phyloP scores from a whole-genome alignment of 192 early-diverging fungal species.

The Podila clonocystis region DNA sequence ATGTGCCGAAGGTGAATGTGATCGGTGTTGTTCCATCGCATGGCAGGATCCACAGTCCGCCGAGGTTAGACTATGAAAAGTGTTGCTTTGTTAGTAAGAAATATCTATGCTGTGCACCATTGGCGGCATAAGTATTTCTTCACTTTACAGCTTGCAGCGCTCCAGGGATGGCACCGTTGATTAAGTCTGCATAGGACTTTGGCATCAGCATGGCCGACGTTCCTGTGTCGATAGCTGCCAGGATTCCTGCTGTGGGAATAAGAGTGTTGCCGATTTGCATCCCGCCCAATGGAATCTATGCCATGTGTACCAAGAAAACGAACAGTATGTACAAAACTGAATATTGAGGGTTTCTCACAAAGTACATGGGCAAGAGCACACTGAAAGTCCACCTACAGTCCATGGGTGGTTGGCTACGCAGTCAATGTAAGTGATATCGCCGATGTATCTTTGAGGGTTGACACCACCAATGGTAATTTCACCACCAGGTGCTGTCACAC shows the following conservation, averaged over 20 bases:
- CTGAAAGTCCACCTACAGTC: not conserved
- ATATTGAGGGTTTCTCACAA: too few species aligned
- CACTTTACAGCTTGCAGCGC: not conserved
- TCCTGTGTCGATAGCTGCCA: slow-evolving; percentile 56
- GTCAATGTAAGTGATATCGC: not conserved
- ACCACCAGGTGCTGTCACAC: not conserved
- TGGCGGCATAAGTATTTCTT: too few species aligned
- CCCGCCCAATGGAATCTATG: slow-evolving; percentile 19
- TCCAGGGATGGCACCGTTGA: slow-evolving; percentile 46
- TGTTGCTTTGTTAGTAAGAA: not conserved
- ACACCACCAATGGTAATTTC: slow-evolving; percentile 9
- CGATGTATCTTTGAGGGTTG: not conserved
- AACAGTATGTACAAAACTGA: too few species aligned
- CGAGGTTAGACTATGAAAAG: not conserved
- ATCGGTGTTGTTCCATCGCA: not conserved
- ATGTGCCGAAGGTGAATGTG: not conserved
- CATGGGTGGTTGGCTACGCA: not conserved
- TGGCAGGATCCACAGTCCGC: not conserved
- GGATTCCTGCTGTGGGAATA: not conserved
- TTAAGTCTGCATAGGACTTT: slow-evolving; percentile 3
- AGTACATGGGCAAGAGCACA: not conserved
- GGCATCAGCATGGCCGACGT: slow-evolving; percentile 59
- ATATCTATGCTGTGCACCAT: too few species aligned
- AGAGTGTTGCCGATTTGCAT: slow-evolving; percentile 9
- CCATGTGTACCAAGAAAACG: too few species aligned